Evolutionary conservation across 1,284 basidiomycete genomes (phyloP).

Genomic region (Porodaedalea pini): DNA sequence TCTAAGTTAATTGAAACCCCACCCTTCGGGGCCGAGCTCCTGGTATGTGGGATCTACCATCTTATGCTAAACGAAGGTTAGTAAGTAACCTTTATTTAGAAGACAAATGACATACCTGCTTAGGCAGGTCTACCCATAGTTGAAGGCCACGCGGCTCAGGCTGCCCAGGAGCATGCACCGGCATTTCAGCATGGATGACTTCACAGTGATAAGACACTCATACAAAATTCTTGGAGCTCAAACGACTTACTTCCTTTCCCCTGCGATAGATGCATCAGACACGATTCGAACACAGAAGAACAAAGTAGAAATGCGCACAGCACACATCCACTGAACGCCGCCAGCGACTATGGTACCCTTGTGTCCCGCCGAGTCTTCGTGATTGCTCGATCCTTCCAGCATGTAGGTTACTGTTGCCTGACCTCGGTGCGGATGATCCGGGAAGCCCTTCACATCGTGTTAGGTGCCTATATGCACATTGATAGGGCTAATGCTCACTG

Average conservation of each 20-base stretch:
- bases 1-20: conserved; percentile 25
- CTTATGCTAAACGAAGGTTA: conserved; percentile 62
- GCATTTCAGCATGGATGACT: conserved; percentile 90
- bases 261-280: conserved; percentile 23
- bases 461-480: neutral
- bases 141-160: conserved; percentile 81
- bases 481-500: conserved; percentile 38
- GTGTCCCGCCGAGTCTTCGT: conserved; percentile 94
- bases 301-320: conserved; percentile 45
- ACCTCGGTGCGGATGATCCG: conserved; percentile 88
- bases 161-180: conserved; percentile 63
- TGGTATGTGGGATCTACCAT: conserved; percentile 81
- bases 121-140: conserved; percentile 92
- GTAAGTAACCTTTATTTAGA: conserved; percentile 22
- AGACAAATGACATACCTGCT: conserved; percentile 41
- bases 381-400: conserved; percentile 78
- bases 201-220: neutral
- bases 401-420: conserved; percentile 89
- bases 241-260: conserved; percentile 39
- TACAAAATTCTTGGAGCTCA: neutral
- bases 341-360: conserved; percentile 77
- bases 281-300: neutral
- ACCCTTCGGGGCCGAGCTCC: conserved; percentile 65
- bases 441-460: conserved; percentile 49
- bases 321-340: conserved; percentile 95